Evolutionary conservation across 345 rosid species (phyloP).

Genomic region (Lepidium sativum): DNA sequence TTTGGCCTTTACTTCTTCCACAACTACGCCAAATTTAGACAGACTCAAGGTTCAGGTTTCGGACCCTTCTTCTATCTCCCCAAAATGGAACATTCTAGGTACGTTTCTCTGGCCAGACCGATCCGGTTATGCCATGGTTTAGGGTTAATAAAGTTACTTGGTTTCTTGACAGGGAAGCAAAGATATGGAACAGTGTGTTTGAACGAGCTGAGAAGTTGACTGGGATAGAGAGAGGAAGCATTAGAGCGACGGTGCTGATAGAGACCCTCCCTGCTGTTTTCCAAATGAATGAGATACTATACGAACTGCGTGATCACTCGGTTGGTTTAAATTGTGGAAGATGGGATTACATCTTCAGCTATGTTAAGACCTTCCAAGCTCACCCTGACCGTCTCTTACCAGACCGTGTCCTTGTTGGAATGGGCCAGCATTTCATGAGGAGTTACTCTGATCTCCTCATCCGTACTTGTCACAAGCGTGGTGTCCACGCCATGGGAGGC

Average conservation of each 20-base stretch:
- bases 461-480: slow-evolving; percentile 72
- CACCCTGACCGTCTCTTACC: slow-evolving; percentile 77
- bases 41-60: slow-evolving; percentile 62
- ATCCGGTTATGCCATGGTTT: background rate
- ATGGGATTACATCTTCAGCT: slow-evolving; percentile 96
- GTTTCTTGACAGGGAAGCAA: slow-evolving; percentile 67
- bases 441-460: slow-evolving; percentile 92
- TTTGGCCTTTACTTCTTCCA: slow-evolving; percentile 90
- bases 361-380: slow-evolving; percentile 84
- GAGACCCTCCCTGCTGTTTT: slow-evolving; percentile 92
- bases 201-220: slow-evolving; percentile 83
- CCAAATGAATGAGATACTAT: slow-evolving; percentile 89
- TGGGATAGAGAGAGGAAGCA: slow-evolving; percentile 78
- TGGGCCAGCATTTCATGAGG: slow-evolving; percentile 91
- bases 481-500: slow-evolving; percentile 97
- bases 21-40: slow-evolving; percentile 55
- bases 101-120: background rate
- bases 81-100: slow-evolving; percentile 95
- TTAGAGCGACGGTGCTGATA: slow-evolving; percentile 73
- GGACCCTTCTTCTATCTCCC: slow-evolving; percentile 98
- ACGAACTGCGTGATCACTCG: slow-evolving; percentile 79
- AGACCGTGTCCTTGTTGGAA: slow-evolving; percentile 75
- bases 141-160: background rate
- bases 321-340: slow-evolving; percentile 89
- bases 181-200: slow-evolving; percentile 83